Evolutionary conservation across 345 rosid species (phyloP).

Genomic region (Salix dunnii): DNA sequence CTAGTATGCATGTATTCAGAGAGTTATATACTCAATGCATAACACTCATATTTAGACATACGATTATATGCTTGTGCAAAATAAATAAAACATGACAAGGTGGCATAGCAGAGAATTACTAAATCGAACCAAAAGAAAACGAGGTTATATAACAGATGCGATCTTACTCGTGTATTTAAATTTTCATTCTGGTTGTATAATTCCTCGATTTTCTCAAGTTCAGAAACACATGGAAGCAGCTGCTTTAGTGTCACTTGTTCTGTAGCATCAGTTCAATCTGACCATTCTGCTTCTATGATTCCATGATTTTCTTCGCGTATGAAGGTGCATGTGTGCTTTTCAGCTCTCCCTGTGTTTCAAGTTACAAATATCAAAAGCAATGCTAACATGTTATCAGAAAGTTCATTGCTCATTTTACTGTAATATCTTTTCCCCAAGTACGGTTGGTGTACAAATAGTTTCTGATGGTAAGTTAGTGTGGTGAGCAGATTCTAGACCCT

Average conservation of each 20-base stretch:
- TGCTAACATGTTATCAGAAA: conserved; percentile 15
- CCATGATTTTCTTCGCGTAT: too few species aligned
- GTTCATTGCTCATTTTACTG: not conserved
- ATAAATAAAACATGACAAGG: not conserved
- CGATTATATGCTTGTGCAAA: not conserved
- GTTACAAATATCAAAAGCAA: too few species aligned
- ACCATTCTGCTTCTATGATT: too few species aligned
- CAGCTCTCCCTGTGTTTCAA: too few species aligned
- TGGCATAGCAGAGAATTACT: not conserved
- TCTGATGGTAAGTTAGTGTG: conserved; percentile 94
- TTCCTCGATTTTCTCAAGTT: not conserved
- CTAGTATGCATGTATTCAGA: not conserved
- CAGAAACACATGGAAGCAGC: conserved; percentile 13
- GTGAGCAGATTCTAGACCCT: conserved; percentile 93
- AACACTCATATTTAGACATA: not conserved
- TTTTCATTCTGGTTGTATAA: too few species aligned
- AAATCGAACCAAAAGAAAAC: too few species aligned
- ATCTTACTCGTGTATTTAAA: not conserved
- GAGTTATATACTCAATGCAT: not conserved
- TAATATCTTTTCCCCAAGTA: conserved; percentile 68
- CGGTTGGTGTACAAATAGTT: conserved; percentile 77
- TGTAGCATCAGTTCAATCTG: conserved; percentile 70
- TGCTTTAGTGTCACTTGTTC: conserved; percentile 29
- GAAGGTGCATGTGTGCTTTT: too few species aligned
- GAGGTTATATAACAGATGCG: not conserved